Conservation (phyloP, 805 yeast genomes). For the Candida pini region DNA sequence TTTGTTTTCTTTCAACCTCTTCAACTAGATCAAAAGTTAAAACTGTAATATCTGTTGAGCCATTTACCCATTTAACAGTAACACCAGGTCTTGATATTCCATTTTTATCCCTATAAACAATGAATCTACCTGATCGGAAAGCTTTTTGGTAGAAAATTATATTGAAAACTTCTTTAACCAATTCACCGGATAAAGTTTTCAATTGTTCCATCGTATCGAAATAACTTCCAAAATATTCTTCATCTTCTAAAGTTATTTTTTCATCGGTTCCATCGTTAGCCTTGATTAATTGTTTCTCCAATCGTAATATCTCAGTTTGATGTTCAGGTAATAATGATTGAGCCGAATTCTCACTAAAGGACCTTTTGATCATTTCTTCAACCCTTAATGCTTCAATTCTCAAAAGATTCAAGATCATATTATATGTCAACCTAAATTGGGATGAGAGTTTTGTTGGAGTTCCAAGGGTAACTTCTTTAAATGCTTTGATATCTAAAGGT, state of each 20-base stretch:
- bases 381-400: slow-evolving; percentile 92
- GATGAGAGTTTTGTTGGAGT: slow-evolving; percentile 84
- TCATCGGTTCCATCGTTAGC: too few species aligned
- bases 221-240: slow-evolving; percentile 40
- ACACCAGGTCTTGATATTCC: slow-evolving; percentile 46
- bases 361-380: slow-evolving; percentile 97
- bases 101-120: slow-evolving; percentile 49
- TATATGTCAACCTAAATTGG: slow-evolving; percentile 91
- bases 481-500: slow-evolving; percentile 49
- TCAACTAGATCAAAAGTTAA: slow-evolving; percentile 40
- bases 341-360: slow-evolving; percentile 86
- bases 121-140: slow-evolving; percentile 49
- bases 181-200: slow-evolving; percentile 36
- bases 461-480: slow-evolving; percentile 82
- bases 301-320: slow-evolving; percentile 53
- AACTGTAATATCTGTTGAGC: slow-evolving; percentile 30
- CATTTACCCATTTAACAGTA: slow-evolving; percentile 38
- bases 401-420: slow-evolving; percentile 86
- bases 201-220: slow-evolving; percentile 42
- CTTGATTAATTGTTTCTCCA: slow-evolving; percentile 39
- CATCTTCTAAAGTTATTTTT: slow-evolving; percentile 32
- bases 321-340: slow-evolving; percentile 86
- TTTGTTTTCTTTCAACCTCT: slow-evolving; percentile 1
- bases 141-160: slow-evolving; percentile 43
- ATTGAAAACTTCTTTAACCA: slow-evolving; percentile 43